Base-by-base conservation (phyloP, 1,284 basidiomycete species). In the Melampsora medusae region DNA sequence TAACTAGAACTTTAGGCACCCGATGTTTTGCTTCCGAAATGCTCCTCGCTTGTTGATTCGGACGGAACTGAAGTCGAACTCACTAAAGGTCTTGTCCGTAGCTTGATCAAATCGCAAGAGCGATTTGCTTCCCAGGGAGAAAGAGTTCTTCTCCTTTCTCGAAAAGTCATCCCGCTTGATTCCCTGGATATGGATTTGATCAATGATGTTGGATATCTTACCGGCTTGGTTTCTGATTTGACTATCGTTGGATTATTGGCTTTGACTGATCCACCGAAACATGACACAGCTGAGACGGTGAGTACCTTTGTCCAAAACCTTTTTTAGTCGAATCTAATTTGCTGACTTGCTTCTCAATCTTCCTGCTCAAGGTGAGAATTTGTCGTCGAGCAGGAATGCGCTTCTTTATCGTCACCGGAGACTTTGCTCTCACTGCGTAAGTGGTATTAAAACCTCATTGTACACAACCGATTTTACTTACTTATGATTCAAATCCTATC, bases 331-430 rank as follows among this genome's bases (percentile, higher is more conserved):
- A 12, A 9, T 42, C 12, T 1, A 25, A 25, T 46, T 46, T 16
- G 10, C 10, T 46, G 12, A 16, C 42, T 46, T 10, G 3, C 10
- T 46, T 46, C 14, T 16, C 42, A 46, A 46, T 46, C 14, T 46
- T 46, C 3, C 42, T 46, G 3, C 10, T 46, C 1, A 46, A 46
- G 42, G 42, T 46, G 14, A 85, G 80, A 2, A 84, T 84, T 48
- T 86, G 87, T 79, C 85, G 89, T 31, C 82, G 86, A 9, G 89
- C 89, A 2, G 88, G 88, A 7, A 87, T 89, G 66, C 84, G 89
- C 25, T 88, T 90, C 79, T 87, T 88, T 80, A 89, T 90, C 85
- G 89, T 91, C 73, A 90, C 90, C 1, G 90, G 89, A 81, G 84
- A 88, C 80, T 87, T 87, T 79, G 84, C 85, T 33, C 72, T 83